Percentiles rank a stretch among this genome's conserved stretches.
Evolutionary conservation across 805 yeast genomes (phyloP).

Genomic region (Lipomyces japonicus): DNA sequence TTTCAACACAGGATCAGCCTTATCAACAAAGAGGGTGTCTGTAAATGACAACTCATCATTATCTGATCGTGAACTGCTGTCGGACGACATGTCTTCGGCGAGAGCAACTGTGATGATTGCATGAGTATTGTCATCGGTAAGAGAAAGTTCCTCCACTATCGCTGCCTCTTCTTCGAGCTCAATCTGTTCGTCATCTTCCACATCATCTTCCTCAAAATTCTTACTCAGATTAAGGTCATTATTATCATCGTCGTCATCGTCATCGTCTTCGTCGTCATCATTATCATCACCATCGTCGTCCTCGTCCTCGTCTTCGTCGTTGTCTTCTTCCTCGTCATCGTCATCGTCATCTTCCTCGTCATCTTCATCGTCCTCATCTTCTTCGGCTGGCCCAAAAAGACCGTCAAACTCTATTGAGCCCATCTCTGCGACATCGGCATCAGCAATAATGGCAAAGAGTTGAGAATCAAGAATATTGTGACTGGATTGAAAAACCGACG

Average conservation of each 20-base stretch:
- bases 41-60: conserved; percentile 23
- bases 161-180: conserved; percentile 37
- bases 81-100: conserved; percentile 26
- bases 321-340: conserved; percentile 38
- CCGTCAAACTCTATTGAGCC: conserved; percentile 7
- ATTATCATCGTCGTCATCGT: conserved; percentile 53
- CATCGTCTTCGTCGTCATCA: conserved; percentile 38
- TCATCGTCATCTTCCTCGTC: conserved; percentile 26
- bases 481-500: conserved; percentile 4
- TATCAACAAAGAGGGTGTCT: conserved; percentile 31
- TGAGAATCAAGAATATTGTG: conserved; percentile 15
- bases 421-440: conserved; percentile 15
- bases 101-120: conserved; percentile 1
- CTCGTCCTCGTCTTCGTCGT: conserved; percentile 37
- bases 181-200: conserved; percentile 41
- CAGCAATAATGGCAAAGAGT: conserved; percentile 22
- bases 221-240: too few relatives aligned
- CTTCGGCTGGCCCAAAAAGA: conserved; percentile 28
- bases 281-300: conserved; percentile 42
- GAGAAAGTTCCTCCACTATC: conserved; percentile 28
- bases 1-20: conserved; percentile 29
- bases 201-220: conserved; percentile 33
- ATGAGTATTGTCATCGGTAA: conserved; percentile 8
- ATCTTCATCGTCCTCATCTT: conserved; percentile 13
- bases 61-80: conserved; percentile 33